phyloP scores from a whole-genome alignment of 192 early-diverging fungal genomes.

The Chytriomyces sp. region DNA sequence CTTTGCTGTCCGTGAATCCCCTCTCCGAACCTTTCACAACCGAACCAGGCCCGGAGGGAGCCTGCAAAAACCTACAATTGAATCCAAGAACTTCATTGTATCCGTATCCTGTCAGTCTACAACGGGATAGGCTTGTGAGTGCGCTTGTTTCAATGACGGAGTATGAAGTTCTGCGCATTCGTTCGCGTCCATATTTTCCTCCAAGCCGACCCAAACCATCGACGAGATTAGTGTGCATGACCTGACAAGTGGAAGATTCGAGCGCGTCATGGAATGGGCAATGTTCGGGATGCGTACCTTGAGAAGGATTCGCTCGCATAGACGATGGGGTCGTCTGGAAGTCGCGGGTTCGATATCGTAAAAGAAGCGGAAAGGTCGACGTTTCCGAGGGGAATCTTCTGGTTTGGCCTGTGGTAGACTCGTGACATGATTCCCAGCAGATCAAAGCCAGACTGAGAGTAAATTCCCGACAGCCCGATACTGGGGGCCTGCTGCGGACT shows the following conservation, averaged over 20 bases:
- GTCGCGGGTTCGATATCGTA: slow-evolving; percentile 58
- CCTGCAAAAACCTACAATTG: slow-evolving; percentile 56
- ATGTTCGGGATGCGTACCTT: slow-evolving; percentile 9
- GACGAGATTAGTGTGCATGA: no score
- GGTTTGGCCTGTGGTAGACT: slow-evolving; percentile 54
- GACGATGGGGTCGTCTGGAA: slow-evolving; percentile 64
- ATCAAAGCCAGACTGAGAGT: slow-evolving; percentile 45
- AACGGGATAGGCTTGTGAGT: background rate
- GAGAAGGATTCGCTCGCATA: slow-evolving; percentile 68
- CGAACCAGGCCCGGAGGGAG: slow-evolving; percentile 22
- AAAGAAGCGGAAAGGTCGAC: slow-evolving; percentile 61
- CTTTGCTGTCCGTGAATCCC: slow-evolving; percentile 25
- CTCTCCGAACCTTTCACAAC: slow-evolving; percentile 17
- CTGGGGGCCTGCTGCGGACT: background rate
- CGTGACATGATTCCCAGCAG: slow-evolving; percentile 41
- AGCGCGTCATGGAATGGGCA: background rate
- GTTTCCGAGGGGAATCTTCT: slow-evolving; percentile 60
- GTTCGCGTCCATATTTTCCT: no score
- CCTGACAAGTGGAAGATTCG: no score
- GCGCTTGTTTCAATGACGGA: no score
- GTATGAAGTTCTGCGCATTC: no score
- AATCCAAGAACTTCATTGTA: slow-evolving; percentile 43
- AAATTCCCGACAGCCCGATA: slow-evolving; percentile 19
- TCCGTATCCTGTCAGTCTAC: slow-evolving; percentile 52
- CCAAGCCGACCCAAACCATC: no score